phyloP scores from a whole-genome alignment of 129 eudicot species.

The Silybum marianum region DNA sequence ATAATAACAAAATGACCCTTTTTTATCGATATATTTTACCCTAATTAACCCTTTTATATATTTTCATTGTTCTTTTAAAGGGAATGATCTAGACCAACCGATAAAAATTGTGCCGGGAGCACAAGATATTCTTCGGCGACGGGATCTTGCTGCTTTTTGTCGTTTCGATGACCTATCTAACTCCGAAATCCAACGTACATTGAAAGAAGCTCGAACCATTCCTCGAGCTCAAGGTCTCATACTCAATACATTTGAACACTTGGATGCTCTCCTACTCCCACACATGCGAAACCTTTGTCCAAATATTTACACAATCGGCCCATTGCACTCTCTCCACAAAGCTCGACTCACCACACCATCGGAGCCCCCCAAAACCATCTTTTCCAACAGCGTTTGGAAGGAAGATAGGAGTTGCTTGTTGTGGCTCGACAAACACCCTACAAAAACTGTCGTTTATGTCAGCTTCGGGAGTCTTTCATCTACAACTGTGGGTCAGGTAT shows the following conservation, averaged over 20 bases:
- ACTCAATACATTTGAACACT: conserved; percentile 34
- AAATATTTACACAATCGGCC: conserved; percentile 27
- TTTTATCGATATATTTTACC: no score
- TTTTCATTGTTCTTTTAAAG: background rate
- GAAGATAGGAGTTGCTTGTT: conserved; percentile 38
- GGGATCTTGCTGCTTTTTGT: conserved; percentile 36
- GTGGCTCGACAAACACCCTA: conserved; percentile 23
- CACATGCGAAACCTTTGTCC: conserved; percentile 28
- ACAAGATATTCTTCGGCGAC: conserved; percentile 19
- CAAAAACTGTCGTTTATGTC: conserved; percentile 16
- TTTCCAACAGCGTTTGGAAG: conserved; percentile 30
- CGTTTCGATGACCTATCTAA: conserved; percentile 14
- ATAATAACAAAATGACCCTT: no score
- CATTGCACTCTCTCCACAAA: conserved; percentile 25
- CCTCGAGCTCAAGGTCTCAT: conserved; percentile 30
- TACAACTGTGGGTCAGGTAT: no score
- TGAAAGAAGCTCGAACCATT: conserved; percentile 1
- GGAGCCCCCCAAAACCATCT: background rate
- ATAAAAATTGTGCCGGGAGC: conserved; percentile 22
- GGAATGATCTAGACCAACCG: conserved; percentile 17
- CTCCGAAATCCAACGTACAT: background rate
- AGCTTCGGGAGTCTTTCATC: conserved; percentile 24
- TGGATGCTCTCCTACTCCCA: conserved; percentile 21
- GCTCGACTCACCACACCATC: background rate
- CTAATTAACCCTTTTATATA: no score